Evolutionary conservation across 208 protist genomes (phyloP).

Genomic region (Balamuthia mandrillaris): DNA sequence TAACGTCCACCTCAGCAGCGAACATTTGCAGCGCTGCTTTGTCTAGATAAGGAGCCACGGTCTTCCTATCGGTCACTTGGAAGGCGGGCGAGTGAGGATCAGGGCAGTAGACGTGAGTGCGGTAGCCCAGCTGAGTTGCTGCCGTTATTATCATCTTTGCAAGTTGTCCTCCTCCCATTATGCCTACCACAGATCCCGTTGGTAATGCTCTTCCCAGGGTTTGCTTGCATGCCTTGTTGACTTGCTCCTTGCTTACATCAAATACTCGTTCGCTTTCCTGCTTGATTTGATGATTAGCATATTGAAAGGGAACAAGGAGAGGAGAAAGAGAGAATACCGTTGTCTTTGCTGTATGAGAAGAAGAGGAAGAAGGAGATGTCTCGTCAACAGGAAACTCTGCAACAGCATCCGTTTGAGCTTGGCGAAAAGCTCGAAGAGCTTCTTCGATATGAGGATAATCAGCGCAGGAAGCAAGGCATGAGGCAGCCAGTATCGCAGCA

Average conservation of each 20-base stretch:
- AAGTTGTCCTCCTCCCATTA: slow-evolving; percentile 57
- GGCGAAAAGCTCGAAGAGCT: slow-evolving; percentile 37
- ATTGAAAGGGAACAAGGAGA: no score
- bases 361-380: no score
- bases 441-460: slow-evolving; percentile 24
- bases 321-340: no score
- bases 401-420: slow-evolving; percentile 52
- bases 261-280: no score
- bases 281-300: no score
- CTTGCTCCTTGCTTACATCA: no score
- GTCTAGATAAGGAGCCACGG: slow-evolving; percentile 41
- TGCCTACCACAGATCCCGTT: slow-evolving; percentile 46
- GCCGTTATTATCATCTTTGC: slow-evolving; percentile 55
- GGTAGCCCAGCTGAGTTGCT: slow-evolving; percentile 33
- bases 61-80: neutral
- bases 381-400: slow-evolving; percentile 30
- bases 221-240: no score
- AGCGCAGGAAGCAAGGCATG: neutral
- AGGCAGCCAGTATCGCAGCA: slow-evolving; percentile 69
- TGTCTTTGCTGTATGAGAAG: no score
- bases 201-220: no score
- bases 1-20: slow-evolving; percentile 42
- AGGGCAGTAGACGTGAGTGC: slow-evolving; percentile 18
- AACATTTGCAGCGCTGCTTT: neutral
- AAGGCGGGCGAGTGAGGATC: slow-evolving; percentile 11